These are phyloP conservation scores for Abortiporus biennis DNA, from an alignment of 1,284 basidiomycete species.

Conservation along the genomic window DNA sequence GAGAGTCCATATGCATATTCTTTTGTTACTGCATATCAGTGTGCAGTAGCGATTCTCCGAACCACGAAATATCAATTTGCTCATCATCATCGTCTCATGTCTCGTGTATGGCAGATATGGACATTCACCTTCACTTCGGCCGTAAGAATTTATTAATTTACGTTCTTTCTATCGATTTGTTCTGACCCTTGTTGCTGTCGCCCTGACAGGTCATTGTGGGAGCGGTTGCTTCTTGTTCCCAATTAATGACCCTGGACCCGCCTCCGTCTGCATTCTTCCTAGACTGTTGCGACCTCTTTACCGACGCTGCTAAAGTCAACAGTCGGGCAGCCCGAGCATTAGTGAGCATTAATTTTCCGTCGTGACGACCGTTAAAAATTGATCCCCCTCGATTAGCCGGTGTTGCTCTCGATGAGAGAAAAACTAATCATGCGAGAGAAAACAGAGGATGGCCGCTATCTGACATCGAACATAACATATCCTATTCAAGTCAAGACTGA, in stretches of 20 bases:
- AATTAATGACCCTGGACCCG: constrained; percentile 18
- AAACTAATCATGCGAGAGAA: neutral
- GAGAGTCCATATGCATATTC: constrained; percentile 25
- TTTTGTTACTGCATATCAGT: constrained; percentile 24
- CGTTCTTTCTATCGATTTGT: neutral
- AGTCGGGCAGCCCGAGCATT: constrained; percentile 19
- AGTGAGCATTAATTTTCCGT: constrained; percentile 15
- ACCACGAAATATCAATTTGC: constrained; percentile 16
- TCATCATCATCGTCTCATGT: constrained; percentile 15
- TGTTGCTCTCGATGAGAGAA: constrained; percentile 3
- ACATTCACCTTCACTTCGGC: constrained; percentile 24
- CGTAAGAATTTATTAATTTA: too few species aligned
- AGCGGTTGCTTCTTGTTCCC: constrained; percentile 17
- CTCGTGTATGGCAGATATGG: constrained; percentile 25
- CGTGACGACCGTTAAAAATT: neutral
- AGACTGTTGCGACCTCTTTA: constrained; percentile 22
- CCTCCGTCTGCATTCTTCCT: constrained; percentile 24
- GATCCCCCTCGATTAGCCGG: neutral
- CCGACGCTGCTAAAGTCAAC: constrained; percentile 17
- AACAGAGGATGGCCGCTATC: neutral
- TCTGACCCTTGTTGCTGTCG: neutral
- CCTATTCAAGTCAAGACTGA: neutral
- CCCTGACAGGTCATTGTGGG: constrained; percentile 20
- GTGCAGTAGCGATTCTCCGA: constrained; percentile 20
- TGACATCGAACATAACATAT: too few species aligned